Conservation (phyloP, 257 asterid genomes). For the Solanum pennellii region DNA sequence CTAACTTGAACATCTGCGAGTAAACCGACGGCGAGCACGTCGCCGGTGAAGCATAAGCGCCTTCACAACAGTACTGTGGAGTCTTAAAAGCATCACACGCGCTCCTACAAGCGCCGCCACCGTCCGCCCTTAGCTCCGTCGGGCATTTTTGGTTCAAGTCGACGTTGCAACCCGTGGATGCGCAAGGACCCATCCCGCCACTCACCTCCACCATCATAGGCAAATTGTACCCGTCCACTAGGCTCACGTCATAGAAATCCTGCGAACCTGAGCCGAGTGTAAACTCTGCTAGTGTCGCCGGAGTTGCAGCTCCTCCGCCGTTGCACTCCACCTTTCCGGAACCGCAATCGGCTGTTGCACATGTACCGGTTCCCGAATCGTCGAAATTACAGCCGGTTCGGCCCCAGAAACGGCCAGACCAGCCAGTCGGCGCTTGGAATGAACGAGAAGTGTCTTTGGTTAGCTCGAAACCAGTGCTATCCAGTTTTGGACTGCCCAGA, state of each 20-base stretch:
- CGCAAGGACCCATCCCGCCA: conserved; percentile 62
- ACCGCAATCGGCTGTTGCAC: conserved; percentile 68
- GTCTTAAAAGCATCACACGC: conserved; percentile 67
- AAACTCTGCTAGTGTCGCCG: conserved; percentile 76
- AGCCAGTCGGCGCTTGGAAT: conserved; percentile 60
- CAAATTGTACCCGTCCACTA: conserved; percentile 71
- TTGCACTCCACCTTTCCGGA: conserved; percentile 60
- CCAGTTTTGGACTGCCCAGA: conserved; percentile 39
- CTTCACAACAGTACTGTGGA: conserved; percentile 55
- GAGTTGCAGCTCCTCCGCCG: conserved; percentile 62
- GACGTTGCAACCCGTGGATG: conserved; percentile 53
- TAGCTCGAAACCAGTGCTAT: conserved; percentile 63
- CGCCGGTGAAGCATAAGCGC: conserved; percentile 49
- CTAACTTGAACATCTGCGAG: conserved; percentile 57
- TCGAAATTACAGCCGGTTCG: conserved; percentile 61
- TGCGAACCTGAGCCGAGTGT: conserved; percentile 66
- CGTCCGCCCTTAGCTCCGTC: conserved; percentile 32
- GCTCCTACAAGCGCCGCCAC: conserved; percentile 63
- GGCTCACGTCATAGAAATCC: conserved; percentile 79
- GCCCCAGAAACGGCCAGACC: conserved; percentile 88
- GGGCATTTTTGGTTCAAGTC: conserved; percentile 58
- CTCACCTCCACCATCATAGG: conserved; percentile 50
- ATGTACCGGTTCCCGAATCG: conserved; percentile 37
- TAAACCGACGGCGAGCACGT: conserved; percentile 56
- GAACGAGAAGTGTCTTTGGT: conserved; percentile 36